phyloP scores from a whole-genome alignment of 2,329 filamentous ascomycete genomes.

The Clonostachys rhizophaga region DNA sequence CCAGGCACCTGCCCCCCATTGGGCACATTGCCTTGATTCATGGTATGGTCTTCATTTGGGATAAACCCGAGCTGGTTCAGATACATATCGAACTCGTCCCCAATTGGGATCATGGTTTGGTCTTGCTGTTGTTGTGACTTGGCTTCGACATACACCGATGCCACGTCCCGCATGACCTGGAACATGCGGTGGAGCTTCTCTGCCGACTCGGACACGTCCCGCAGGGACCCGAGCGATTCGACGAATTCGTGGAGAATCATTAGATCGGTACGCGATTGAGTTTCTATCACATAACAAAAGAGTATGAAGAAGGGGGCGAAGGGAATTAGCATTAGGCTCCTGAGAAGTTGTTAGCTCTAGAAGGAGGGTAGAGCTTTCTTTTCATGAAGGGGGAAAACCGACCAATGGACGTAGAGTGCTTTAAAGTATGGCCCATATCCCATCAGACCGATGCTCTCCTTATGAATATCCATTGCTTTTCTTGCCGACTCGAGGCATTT shows the following conservation, averaged over 20 bases:
- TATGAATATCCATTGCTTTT: slow-evolving; percentile 39
- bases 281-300: slow-evolving; percentile 54
- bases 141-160: slow-evolving; percentile 56
- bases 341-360: slow-evolving; percentile 10
- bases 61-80: slow-evolving; percentile 60
- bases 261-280: slow-evolving; percentile 47
- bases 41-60: slow-evolving; percentile 27
- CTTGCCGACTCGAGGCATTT: slow-evolving; percentile 46
- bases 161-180: slow-evolving; percentile 56
- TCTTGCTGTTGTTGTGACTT: slow-evolving; percentile 44
- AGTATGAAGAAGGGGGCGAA: slow-evolving; percentile 57
- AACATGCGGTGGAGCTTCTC: slow-evolving; percentile 59
- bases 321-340: slow-evolving; percentile 50
- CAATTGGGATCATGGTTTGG: slow-evolving; percentile 41
- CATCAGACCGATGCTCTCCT: slow-evolving; percentile 37
- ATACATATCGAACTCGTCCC: slow-evolving; percentile 60
- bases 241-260: slow-evolving; percentile 51
- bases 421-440: slow-evolving; percentile 32
- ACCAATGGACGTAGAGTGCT: slow-evolving; percentile 49
- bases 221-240: slow-evolving; percentile 44
- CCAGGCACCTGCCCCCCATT: slow-evolving; percentile 39
- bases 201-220: slow-evolving; percentile 50
- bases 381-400: background rate
- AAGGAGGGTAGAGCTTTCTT: background rate
- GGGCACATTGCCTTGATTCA: slow-evolving; percentile 9